Conservation (phyloP, 1,284 basidiomycete genomes). For the Melampsora americana region DNA sequence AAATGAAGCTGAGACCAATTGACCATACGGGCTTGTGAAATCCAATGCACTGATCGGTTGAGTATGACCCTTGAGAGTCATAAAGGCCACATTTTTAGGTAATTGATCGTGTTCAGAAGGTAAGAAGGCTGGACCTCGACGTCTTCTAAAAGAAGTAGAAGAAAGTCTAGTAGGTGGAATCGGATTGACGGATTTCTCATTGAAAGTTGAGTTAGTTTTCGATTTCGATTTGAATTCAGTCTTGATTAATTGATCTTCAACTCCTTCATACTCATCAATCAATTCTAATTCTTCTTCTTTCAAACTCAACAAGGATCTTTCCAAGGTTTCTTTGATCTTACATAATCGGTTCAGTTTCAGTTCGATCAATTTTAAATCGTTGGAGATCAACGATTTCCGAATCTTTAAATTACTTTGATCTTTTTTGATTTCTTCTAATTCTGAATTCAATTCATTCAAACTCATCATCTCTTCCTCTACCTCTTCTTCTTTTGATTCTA, state of each 20-base stretch:
- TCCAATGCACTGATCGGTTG: slow-evolving; percentile 83
- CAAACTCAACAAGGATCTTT: slow-evolving; percentile 75
- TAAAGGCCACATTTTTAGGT: slow-evolving; percentile 90
- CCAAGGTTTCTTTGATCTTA: slow-evolving; percentile 72
- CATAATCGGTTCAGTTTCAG: slow-evolving; percentile 83
- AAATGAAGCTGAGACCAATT: slow-evolving; percentile 76
- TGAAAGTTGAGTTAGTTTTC: slow-evolving; percentile 32
- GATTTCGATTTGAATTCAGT: slow-evolving; percentile 49
- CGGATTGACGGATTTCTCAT: too few species aligned
- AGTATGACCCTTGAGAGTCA: slow-evolving; percentile 79
- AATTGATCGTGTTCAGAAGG: slow-evolving; percentile 96
- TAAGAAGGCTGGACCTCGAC: slow-evolving; percentile 80
- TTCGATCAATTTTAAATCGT: slow-evolving; percentile 80
- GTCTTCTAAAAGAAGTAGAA: slow-evolving; percentile 64
- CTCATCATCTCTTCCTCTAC: neutral
- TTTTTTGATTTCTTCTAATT: slow-evolving; percentile 74
- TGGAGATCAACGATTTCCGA: slow-evolving; percentile 73
- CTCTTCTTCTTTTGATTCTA: neutral
- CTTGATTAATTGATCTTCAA: slow-evolving; percentile 73
- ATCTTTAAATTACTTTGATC: slow-evolving; percentile 88
- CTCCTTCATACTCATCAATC: slow-evolving; percentile 86
- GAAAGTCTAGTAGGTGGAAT: slow-evolving; percentile 29
- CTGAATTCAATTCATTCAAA: slow-evolving; percentile 68
- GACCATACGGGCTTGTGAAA: slow-evolving; percentile 94
- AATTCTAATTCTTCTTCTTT: slow-evolving; percentile 94